These are phyloP conservation scores for Fragosphaeria purpurea DNA, from an alignment of 2,329 filamentous ascomycete genomes.

Conservation along the genomic window DNA sequence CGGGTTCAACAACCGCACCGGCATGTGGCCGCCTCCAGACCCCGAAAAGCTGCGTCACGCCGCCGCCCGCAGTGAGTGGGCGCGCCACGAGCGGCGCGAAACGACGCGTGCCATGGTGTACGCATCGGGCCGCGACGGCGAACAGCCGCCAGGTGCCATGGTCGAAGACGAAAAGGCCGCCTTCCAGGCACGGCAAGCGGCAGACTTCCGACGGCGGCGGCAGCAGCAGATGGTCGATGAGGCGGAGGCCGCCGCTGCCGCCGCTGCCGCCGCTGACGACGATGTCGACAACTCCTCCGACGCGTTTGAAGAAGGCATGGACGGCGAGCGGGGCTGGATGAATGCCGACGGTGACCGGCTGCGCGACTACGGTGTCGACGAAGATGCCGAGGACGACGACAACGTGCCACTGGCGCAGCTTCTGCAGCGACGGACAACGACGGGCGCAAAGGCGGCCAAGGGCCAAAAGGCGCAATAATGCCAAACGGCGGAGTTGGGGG, in stretches of 20 bases:
- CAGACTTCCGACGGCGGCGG: conserved; percentile 30
- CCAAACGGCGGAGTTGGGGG: too few relatives aligned
- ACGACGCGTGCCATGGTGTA: background rate
- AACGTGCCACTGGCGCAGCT: conserved; percentile 62
- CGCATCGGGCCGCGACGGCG: background rate
- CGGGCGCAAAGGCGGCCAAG: conserved; percentile 11
- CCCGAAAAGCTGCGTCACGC: conserved; percentile 47
- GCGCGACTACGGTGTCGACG: conserved; percentile 70
- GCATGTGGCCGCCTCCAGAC: conserved; percentile 54
- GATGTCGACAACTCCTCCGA: background rate
- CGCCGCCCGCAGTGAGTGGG: conserved; percentile 14
- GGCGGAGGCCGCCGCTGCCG: conserved; percentile 1
- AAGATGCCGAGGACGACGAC: conserved; percentile 47
- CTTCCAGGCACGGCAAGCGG: conserved; percentile 39
- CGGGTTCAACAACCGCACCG: conserved; percentile 57
- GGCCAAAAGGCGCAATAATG: conserved; percentile 1
- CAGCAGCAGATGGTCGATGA: conserved; percentile 1
- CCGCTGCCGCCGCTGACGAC: conserved; percentile 11
- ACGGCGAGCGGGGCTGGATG: conserved; percentile 54
- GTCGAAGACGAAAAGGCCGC: conserved; percentile 37
- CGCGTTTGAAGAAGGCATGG: conserved; percentile 20
- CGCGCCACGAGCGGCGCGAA: background rate
- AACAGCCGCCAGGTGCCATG: conserved; percentile 19
- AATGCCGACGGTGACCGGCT: conserved; percentile 68
- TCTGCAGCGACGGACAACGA: conserved; percentile 30